A percentile compares a stretch with the other conserved stretches of the same genome.
phyloP scores from a whole-genome alignment of 2,329 filamentous ascomycete species.

The Trichothecium sympodiale region DNA sequence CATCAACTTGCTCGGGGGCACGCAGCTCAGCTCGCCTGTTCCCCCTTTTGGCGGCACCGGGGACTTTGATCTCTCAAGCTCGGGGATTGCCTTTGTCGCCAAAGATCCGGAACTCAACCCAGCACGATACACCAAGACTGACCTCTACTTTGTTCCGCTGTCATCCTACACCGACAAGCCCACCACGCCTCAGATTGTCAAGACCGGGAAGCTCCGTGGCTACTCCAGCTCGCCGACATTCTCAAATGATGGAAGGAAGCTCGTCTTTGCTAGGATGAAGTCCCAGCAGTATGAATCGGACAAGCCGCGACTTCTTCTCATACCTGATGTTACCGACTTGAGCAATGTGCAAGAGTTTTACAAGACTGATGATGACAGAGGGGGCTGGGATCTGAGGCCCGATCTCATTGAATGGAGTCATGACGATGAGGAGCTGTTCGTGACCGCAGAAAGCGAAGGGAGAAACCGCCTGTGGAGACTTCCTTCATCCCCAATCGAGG shows the following conservation, averaged over 20 bases:
- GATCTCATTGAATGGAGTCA: constrained; percentile 45
- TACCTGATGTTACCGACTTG: constrained; percentile 49
- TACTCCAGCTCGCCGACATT: constrained; percentile 60
- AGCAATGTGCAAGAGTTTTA: constrained; percentile 52
- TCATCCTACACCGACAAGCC: constrained; percentile 29
- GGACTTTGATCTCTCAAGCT: constrained; percentile 65
- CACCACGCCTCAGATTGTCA: constrained; percentile 35
- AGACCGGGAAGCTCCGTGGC: constrained; percentile 48
- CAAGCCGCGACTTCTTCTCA: constrained; percentile 50
- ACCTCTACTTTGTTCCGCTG: constrained; percentile 67
- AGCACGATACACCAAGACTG: constrained; percentile 69
- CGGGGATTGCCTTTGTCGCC: constrained; percentile 61
- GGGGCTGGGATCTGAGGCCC: constrained; percentile 48
- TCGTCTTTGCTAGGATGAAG: constrained; percentile 74
- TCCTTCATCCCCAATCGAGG: constrained; percentile 40
- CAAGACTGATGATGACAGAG: constrained; percentile 49
- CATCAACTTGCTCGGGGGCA: constrained; percentile 53
- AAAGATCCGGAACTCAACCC: constrained; percentile 62
- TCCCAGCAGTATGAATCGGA: constrained; percentile 71
- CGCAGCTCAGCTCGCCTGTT: constrained; percentile 53
- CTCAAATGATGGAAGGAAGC: constrained; percentile 57
- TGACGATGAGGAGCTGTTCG: constrained; percentile 53
- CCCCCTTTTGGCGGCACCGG: constrained; percentile 67
- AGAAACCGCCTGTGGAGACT: constrained; percentile 51
- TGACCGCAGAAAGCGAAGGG: constrained; percentile 63